Evolutionary conservation across 345 rosid species (phyloP), one percentile per base, ranked within the genome.

Genomic region (Anastatica hierochuntica): DNA sequence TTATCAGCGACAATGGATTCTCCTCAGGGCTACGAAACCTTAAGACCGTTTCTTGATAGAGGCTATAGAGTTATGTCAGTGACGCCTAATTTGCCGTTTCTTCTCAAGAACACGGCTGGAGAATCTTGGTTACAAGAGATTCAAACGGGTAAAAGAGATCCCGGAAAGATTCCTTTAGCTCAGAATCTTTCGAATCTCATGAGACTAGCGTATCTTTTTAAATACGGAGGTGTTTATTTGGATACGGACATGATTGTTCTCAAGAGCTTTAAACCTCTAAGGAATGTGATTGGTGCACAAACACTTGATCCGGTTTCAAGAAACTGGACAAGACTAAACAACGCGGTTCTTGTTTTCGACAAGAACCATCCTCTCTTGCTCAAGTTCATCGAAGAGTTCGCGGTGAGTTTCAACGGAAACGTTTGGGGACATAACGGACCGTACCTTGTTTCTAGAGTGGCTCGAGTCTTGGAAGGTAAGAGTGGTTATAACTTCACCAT

Each of bases 391-490:
- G 59, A 76, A 67, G 94, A 84, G 60, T 79, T 76, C 14, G 79
- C 84, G 24, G 19, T 61, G 34, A 82, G 78, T 43, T 88, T 84
- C 48, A 71, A 84, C 29, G 96, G 88, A 12, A 80, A 59, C 30
- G 75, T 74, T 63, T 88, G 96, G 88, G 90, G 90, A 0, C 74
- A 82, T 29, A 88, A 79, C 2, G 96, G 94, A 12, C 96, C 96
- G 0, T 77, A 76, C 48, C 46, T 82, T 53, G 75, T 88, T 8
- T 78, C 88, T 8, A 40, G 90, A 53, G 81, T 82, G 7, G 74
- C 74, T 40, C 31, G 48, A 39, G 68, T 59, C 24, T 74, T 78
- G 1, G 64, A 55, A 41, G 69, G 64, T 48, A 66, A 16, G 0
- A 50, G 48, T 3, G 79, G 72, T 0, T 71, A 53, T 68, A 72